Percentiles rank a stretch among this genome's conserved stretches.
These are phyloP conservation scores for Apiospora koreana DNA, from an alignment of 2,329 filamentous ascomycete species.

Conservation along the genomic window DNA sequence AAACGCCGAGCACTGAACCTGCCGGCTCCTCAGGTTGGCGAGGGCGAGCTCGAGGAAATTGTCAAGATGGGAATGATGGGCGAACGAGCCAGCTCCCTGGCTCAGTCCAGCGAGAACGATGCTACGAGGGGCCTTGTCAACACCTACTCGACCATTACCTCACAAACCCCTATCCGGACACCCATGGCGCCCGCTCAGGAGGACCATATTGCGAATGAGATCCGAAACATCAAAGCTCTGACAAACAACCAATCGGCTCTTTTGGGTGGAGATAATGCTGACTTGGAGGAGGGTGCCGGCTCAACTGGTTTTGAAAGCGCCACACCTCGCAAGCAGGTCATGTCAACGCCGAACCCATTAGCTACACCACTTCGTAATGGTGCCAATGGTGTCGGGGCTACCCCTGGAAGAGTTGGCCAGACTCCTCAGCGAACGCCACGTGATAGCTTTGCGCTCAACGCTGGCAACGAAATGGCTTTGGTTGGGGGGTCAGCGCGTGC, in stretches of 20 bases:
- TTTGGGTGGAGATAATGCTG: conserved; percentile 90
- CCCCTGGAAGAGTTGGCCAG: conserved; percentile 69
- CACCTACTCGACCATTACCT: conserved; percentile 81
- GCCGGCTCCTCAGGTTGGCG: conserved; percentile 87
- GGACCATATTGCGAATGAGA: conserved; percentile 95
- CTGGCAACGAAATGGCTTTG: conserved; percentile 65
- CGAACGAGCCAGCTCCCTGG: conserved; percentile 77
- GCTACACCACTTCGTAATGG: conserved; percentile 80
- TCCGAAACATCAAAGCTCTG: conserved; percentile 86
- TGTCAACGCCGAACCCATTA: conserved; percentile 93
- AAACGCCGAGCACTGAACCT: conserved; percentile 83
- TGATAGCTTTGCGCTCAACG: conserved; percentile 84
- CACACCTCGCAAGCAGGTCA: conserved; percentile 74
- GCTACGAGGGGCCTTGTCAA: conserved; percentile 84
- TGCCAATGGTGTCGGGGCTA: conserved; percentile 65
- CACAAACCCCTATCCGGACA: conserved; percentile 84
- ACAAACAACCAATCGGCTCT: conserved; percentile 94
- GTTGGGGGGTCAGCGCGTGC: conserved; percentile 74
- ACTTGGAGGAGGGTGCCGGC: conserved; percentile 75
- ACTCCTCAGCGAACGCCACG: conserved; percentile 87
- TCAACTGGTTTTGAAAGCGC: conserved; percentile 90
- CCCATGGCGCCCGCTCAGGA: conserved; percentile 90
- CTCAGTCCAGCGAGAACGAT: conserved; percentile 78
- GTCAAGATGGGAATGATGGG: conserved; percentile 98
- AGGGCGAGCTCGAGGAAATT: conserved; percentile 92